A percentile compares a stretch with the other conserved stretches of the same genome.
These are phyloP conservation scores for Geotrichum citri-aurantii DNA, from an alignment of 1,139 yeast genomes.

Conservation along the genomic window DNA sequence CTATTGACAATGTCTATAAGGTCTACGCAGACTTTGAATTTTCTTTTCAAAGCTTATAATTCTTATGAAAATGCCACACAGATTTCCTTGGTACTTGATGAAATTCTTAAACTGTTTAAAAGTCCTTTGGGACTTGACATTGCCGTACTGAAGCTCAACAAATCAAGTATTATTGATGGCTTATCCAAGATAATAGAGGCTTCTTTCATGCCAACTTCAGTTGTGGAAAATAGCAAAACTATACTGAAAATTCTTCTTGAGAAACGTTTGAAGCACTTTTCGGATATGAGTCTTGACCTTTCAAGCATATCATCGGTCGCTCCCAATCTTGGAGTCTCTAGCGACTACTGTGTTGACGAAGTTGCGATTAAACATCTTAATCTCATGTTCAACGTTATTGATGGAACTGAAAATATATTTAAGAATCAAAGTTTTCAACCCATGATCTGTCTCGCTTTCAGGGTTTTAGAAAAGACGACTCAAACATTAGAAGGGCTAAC, in stretches of 20 bases:
- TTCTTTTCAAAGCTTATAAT: neutral
- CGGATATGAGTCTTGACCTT: neutral
- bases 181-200: neutral
- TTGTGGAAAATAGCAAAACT: conserved; percentile 9
- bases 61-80: neutral
- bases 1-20: conserved; percentile 1
- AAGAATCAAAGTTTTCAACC: conserved; percentile 4
- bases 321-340: neutral
- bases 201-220: neutral
- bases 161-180: neutral
- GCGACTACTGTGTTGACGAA: neutral
- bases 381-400: conserved; percentile 14
- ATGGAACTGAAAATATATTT: conserved; percentile 9
- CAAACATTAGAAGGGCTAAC: conserved; percentile 9
- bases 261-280: neutral
- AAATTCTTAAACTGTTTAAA: conserved; percentile 3
- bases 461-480: conserved; percentile 5
- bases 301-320: neutral
- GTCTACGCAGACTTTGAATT: neutral
- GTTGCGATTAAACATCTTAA: neutral
- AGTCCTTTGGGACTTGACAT: conserved; percentile 8
- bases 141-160: conserved; percentile 2
- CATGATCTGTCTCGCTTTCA: conserved; percentile 8
- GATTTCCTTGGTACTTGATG: neutral
- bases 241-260: neutral